Evolutionary conservation across 805 yeast species (phyloP).

Genomic region (Kuraishia ogatae): DNA sequence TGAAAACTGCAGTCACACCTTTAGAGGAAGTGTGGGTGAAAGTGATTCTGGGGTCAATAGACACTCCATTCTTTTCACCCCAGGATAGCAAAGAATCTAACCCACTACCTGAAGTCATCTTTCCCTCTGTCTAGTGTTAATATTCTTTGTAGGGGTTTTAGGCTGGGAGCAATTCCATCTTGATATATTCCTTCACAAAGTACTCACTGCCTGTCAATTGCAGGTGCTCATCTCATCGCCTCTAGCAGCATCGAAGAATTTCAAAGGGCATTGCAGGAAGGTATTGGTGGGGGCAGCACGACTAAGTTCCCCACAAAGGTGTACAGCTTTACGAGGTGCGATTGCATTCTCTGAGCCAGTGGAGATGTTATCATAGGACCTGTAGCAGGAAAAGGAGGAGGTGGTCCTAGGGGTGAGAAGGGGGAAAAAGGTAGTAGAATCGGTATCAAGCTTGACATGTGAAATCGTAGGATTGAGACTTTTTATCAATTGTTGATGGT

Average conservation of each 20-base stretch:
- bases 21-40: constrained; percentile 20
- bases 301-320: not conserved
- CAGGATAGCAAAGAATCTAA: not conserved
- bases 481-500: no score
- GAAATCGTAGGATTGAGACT: no score
- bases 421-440: no score
- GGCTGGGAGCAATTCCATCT: no score
- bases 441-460: no score
- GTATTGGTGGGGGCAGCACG: not conserved
- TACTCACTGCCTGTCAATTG: no score
- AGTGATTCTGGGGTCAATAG: constrained; percentile 22
- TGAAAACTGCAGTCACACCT: constrained; percentile 25
- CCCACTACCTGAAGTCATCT: not conserved
- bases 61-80: constrained; percentile 22
- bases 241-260: not conserved
- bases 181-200: no score
- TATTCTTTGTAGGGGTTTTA: not conserved
- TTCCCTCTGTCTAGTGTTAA: not conserved
- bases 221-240: not conserved
- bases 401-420: no score
- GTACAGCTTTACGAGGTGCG: no score
- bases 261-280: not conserved
- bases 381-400: no score
- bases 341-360: no score
- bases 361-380: no score